Evolutionary conservation across 805 yeast genomes (phyloP).

Genomic region (Lachancea meyersii): DNA sequence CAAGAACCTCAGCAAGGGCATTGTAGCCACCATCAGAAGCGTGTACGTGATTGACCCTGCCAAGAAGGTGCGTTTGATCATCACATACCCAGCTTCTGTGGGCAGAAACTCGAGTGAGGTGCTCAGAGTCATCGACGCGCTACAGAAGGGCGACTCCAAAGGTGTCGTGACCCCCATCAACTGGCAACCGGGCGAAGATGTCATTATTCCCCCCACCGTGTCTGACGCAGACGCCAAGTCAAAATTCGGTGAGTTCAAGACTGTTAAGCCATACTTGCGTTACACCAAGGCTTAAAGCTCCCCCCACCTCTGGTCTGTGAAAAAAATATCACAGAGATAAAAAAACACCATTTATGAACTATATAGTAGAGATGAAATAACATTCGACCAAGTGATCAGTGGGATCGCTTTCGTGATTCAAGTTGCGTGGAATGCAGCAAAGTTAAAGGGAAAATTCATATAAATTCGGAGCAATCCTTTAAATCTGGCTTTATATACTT

Average conservation of each 20-base stretch:
- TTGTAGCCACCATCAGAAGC: constrained; percentile 84
- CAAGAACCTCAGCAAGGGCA: constrained; percentile 64
- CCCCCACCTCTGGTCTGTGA: too few relatives aligned
- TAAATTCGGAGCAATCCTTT: too few relatives aligned
- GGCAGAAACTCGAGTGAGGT: constrained; percentile 95
- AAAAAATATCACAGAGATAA: too few relatives aligned
- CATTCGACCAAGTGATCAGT: background rate
- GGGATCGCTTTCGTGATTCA: too few relatives aligned
- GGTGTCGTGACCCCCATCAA: constrained; percentile 87
- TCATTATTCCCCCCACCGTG: constrained; percentile 83
- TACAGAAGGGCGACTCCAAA: constrained; percentile 76
- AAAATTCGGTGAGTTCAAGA: constrained; percentile 80
- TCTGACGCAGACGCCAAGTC: constrained; percentile 71
- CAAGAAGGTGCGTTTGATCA: constrained; percentile 78
- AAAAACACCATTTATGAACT: background rate
- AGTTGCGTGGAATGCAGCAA: too few relatives aligned
- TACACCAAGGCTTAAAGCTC: constrained; percentile 45
- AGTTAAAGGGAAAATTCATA: too few relatives aligned
- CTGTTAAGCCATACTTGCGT: constrained; percentile 88
- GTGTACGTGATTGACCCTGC: constrained; percentile 87
- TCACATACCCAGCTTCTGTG: constrained; percentile 88
- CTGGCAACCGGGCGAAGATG: constrained; percentile 88
- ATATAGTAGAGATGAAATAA: background rate
- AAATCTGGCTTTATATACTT: too few relatives aligned
- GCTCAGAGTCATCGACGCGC: constrained; percentile 80